Base-by-base conservation (phyloP, 768 basidiomycete species). In the Russula griseocarnosa region DNA sequence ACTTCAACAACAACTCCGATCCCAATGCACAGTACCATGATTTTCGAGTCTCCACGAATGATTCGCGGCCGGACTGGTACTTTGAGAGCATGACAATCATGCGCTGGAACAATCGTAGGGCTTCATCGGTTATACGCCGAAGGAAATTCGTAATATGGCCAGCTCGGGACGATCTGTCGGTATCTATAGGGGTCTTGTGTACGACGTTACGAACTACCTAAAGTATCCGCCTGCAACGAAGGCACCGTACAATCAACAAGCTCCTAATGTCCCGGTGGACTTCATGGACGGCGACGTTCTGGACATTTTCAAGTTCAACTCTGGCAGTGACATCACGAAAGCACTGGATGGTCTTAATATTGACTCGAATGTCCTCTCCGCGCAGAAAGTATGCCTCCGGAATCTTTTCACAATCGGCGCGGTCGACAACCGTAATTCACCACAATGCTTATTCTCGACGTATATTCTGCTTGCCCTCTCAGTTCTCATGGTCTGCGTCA, bases 41-140 rank as follows among this genome's bases (percentile, higher is more conserved):
- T 73, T 99, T 99, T 84, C 90, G 96, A 20, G 87, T 87, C 0
- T 86, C 80, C 72, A 88, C 87, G 40, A 89, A 86, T 63, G 96
- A 98, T 71, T 88, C 89, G 0, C 85, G 97, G 10, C 96, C 97
- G 0, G 97, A 99, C 72, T 99, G 97, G 97, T 99, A 98, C 74
- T 94, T 90, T 68, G 90, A 98, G 76, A 81, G 79, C 63, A 98
- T 99, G 97, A 90, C 91, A 3, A 74, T 83, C 72, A 88, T 99
- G 88, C 90, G 97, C 8, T 97, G 88, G 79, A 87, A 85, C 58
- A 85, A 85, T 69, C 90, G 96, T 44, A 83, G 86, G 97, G 97
- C 0, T 98, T 95, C 73, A 71, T 96, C 56, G 96, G 94, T 0
- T 88, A 84, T 71, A 90, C 90, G 0, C 85, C 87, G 18, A 83